Base-by-base conservation (phyloP, 2,329 filamentous ascomycete species). In the Colletotrichum tropicale region DNA sequence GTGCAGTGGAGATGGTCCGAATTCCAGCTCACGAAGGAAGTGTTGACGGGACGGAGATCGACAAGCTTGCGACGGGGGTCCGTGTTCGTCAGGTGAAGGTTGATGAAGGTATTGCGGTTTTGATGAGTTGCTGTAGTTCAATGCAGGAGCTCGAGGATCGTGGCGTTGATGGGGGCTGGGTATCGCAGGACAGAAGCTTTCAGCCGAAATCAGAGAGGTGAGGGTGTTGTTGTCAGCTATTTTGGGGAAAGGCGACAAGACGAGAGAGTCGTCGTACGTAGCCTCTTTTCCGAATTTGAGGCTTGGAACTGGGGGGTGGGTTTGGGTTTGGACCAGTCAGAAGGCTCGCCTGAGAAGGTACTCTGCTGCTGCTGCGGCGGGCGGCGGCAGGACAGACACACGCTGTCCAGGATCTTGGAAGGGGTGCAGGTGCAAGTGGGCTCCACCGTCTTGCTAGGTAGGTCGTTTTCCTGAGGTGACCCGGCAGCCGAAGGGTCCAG, bases 241-340 rank as follows among this genome's bases (percentile, higher is more conserved):
- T 58, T 61, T 60, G 69, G 69, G 73, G 72, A 67, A 48, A 73
- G 48, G 58, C 26, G 66, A 58, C 55, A 52, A 26, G 56, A 56
- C 70, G 62, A 76, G 55, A 65, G 30, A 66, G 58, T 48, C 62
- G 74, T 76, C 74, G 74, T 76, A 76, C 74, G 71, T 76, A 76
- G 74, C 74, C 74, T 76, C 66, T 76, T 76, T 70, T 56, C 71
- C 74, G 71, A 75, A 61, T 66, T 75, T 43, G 74, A 76, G 71
- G 74, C 74, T 76, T 70, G 74, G 74, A 74, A 71, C 34, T 75
- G 61, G 71, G 60, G 68, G 62, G 26, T 62, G 72, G 56, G 67
- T 38, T 32, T 70, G 26, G 26, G 55, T 36, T 67, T 73, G 56
- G 64, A 65, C 70, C 70, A 75, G 70, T 73, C 48, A 73, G 55